Evolutionary conservation across 331 rosid species (phyloP).

Genomic region (Malus hybrid): DNA sequence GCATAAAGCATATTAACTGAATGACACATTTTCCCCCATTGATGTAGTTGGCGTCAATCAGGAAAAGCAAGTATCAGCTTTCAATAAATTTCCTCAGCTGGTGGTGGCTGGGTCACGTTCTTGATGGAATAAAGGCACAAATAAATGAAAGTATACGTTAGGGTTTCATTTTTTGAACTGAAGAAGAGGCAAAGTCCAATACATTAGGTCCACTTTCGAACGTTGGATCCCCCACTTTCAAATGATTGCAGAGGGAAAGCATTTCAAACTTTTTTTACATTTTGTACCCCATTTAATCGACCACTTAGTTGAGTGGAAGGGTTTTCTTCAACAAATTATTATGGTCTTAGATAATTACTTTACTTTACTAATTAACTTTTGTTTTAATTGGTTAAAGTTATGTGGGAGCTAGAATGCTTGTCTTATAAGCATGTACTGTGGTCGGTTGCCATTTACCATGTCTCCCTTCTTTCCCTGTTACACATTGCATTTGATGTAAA

Average conservation of each 20-base stretch:
- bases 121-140: conserved; percentile 19
- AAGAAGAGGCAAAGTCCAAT: conserved; percentile 33
- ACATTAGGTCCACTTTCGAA: conserved; percentile 20
- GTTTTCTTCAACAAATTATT: conserved; percentile 14
- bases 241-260: conserved; percentile 45
- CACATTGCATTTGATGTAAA: neutral
- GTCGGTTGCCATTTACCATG: neutral
- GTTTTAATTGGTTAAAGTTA: conserved; percentile 12
- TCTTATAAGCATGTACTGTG: conserved; percentile 18
- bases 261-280: conserved; percentile 35
- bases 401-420: neutral
- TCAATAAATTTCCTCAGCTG: conserved; percentile 1
- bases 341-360: neutral
- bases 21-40: conserved; percentile 1
- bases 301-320: conserved; percentile 24
- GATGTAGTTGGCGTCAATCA: neutral
- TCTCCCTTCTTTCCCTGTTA: neutral
- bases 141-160: conserved; percentile 20
- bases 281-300: conserved; percentile 50
- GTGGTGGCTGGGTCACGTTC: conserved; percentile 31
- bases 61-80: neutral
- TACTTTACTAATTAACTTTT: neutral
- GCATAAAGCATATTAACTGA: neutral
- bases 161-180: conserved; percentile 29
- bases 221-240: conserved; percentile 75